Evolutionary conservation across 768 basidiomycete species (phyloP).

Genomic region (Dacryopinax spathularia): DNA sequence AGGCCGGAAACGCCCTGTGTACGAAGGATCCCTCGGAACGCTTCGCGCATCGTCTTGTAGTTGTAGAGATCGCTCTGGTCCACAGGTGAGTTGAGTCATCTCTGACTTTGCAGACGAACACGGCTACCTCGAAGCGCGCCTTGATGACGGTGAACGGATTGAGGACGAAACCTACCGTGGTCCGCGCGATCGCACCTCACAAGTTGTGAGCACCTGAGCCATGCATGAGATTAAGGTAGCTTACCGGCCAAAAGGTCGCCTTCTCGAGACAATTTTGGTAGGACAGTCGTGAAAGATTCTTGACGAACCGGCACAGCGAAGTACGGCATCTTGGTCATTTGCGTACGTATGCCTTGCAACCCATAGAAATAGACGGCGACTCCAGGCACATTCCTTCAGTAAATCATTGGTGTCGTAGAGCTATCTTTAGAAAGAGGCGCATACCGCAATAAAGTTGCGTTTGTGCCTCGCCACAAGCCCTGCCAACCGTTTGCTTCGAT

Average conservation of each 20-base stretch:
- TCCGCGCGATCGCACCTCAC: slow-evolving; percentile 54
- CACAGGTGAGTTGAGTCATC: neutral
- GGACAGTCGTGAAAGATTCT: slow-evolving; percentile 13
- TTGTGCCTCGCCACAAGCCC: slow-evolving; percentile 83
- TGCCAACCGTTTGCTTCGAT: slow-evolving; percentile 44
- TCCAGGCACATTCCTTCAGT: slow-evolving; percentile 71
- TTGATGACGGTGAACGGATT: slow-evolving; percentile 89
- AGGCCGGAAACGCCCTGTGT: slow-evolving; percentile 59
- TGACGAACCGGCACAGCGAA: slow-evolving; percentile 35
- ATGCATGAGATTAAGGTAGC: neutral
- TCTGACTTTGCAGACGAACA: neutral
- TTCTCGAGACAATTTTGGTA: slow-evolving; percentile 40
- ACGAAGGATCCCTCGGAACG: slow-evolving; percentile 45
- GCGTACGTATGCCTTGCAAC: slow-evolving; percentile 63
- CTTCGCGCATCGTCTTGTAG: slow-evolving; percentile 48
- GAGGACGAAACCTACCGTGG: slow-evolving; percentile 64
- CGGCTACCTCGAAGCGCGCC: slow-evolving; percentile 69
- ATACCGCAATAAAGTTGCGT: slow-evolving; percentile 58
- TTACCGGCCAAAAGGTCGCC: slow-evolving; percentile 67
- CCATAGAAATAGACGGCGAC: slow-evolving; percentile 85
- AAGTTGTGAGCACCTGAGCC: neutral
- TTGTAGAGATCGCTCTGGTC: slow-evolving; percentile 59
- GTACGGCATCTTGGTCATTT: slow-evolving; percentile 57
- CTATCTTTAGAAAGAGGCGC: slow-evolving; percentile 5
- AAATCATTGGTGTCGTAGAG: neutral